A percentile compares a stretch with the other conserved stretches of the same genome.
Conservation (phyloP, 2,329 filamentous ascomycete species). For the Diaporthe citri region DNA sequence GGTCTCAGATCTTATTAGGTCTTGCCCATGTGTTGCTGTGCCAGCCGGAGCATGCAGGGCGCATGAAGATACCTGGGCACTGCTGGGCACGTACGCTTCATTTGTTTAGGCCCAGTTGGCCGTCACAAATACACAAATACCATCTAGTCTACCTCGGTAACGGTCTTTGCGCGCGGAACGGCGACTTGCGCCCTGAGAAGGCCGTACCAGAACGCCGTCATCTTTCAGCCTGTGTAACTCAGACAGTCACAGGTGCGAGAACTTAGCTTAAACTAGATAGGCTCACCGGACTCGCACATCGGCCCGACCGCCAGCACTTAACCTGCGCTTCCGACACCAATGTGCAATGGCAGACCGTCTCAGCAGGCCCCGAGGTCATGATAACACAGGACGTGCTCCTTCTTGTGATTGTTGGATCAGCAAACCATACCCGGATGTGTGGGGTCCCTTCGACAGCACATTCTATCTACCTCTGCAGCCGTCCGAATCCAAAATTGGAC, state of each 20-base stretch:
- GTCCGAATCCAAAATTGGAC: not conserved
- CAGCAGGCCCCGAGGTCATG: not conserved
- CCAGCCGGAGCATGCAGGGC: not conserved
- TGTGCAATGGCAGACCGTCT: not conserved
- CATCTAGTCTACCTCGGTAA: conserved; percentile 12
- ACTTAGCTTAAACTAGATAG: not conserved
- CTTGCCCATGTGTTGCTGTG: not conserved
- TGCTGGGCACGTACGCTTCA: not conserved
- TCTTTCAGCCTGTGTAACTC: not conserved
- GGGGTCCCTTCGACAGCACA: not conserved
- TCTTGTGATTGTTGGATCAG: not conserved
- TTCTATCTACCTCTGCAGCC: not conserved
- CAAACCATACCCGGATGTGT: no score
- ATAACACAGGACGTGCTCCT: not conserved
- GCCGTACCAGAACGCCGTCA: not conserved
- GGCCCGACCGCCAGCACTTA: not conserved
- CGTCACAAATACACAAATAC: conserved; percentile 7
- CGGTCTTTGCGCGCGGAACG: not conserved
- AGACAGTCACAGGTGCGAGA: not conserved
- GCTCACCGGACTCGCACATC: not conserved
- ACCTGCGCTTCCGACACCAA: not conserved
- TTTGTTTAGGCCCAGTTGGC: no score
- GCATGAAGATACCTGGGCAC: not conserved
- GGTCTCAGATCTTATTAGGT: not conserved
- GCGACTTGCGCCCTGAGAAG: not conserved